Conservation (phyloP, 192 early-diverging fungal species). For the Obelidium mucronatum region DNA sequence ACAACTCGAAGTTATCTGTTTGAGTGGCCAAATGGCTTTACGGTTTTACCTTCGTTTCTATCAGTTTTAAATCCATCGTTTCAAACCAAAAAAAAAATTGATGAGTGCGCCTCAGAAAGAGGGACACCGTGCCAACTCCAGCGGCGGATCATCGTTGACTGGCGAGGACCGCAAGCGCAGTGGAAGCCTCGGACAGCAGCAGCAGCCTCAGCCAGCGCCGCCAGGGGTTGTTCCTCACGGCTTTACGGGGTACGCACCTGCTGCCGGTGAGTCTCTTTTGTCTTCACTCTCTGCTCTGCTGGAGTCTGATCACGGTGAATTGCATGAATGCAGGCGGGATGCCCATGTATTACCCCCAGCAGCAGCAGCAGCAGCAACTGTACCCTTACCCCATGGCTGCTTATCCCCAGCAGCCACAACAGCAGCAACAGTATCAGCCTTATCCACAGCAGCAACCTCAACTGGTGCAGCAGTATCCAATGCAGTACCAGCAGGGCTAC, state of each 20-base stretch:
- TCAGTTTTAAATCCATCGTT: too few species aligned
- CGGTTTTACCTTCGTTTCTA: too few species aligned
- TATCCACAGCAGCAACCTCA: not conserved
- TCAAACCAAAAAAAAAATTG: too few species aligned
- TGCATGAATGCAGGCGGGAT: not conserved
- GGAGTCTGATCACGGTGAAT: not conserved
- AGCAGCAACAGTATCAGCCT: not conserved
- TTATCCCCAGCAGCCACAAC: not conserved
- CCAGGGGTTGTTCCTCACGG: too few species aligned
- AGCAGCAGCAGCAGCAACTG: not conserved
- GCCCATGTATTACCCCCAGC: not conserved
- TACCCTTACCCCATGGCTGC: not conserved
- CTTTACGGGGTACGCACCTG: too few species aligned
- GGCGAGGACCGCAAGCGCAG: not conserved
- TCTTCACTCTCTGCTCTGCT: too few species aligned
- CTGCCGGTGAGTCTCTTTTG: too few species aligned
- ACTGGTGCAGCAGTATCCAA: slow-evolving; percentile 2
- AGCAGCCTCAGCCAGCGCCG: not conserved
- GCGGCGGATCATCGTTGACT: not conserved
- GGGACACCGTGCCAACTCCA: too few species aligned
- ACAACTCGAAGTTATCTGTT: too few species aligned
- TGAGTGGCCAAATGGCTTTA: too few species aligned
- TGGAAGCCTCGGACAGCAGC: not conserved
- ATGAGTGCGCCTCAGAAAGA: too few species aligned
- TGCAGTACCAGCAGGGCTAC: not conserved